phyloP scores from a whole-genome alignment of 352 stramenopile species.

The Globisporangium cylindrosporum region DNA sequence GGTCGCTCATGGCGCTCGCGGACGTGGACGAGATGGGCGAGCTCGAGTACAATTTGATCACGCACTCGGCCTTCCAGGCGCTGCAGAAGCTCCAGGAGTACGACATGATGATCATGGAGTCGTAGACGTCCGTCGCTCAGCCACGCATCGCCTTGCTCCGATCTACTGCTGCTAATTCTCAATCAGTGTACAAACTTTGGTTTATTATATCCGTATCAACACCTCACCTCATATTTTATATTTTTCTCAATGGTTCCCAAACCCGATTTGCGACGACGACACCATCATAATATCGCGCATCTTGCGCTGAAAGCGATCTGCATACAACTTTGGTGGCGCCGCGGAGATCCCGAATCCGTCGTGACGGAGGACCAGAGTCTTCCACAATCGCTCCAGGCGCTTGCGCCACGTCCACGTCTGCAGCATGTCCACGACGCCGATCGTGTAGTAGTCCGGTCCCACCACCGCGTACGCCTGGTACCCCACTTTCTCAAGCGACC shows the following conservation, averaged over 20 bases:
- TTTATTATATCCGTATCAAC: conserved; percentile 7
- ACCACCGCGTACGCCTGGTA: conserved; percentile 76
- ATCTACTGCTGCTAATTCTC: background rate
- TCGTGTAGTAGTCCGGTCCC: conserved; percentile 84
- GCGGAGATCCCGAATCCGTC: conserved; percentile 77
- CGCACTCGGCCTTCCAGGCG: conserved; percentile 67
- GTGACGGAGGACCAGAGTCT: conserved; percentile 70
- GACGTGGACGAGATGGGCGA: conserved; percentile 68
- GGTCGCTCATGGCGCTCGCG: conserved; percentile 60
- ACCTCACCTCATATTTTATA: conserved; percentile 19
- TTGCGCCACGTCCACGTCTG: conserved; percentile 88
- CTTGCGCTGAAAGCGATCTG: conserved; percentile 76
- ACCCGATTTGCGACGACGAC: conserved; percentile 47
- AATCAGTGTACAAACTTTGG: conserved; percentile 13
- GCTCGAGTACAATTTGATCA: conserved; percentile 66
- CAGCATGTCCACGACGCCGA: conserved; percentile 89
- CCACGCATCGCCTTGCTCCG: background rate
- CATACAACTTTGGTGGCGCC: conserved; percentile 69
- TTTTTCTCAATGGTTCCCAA: conserved; percentile 30
- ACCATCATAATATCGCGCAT: conserved; percentile 86
- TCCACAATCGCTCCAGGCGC: conserved; percentile 80
- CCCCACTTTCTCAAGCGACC: conserved; percentile 58
- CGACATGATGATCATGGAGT: conserved; percentile 74
- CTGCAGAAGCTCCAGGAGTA: conserved; percentile 85
- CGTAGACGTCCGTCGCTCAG: conserved; percentile 21